Evolutionary conservation across 73 alveolate species (phyloP).

Genomic region (Paramecium tetraurelia): DNA sequence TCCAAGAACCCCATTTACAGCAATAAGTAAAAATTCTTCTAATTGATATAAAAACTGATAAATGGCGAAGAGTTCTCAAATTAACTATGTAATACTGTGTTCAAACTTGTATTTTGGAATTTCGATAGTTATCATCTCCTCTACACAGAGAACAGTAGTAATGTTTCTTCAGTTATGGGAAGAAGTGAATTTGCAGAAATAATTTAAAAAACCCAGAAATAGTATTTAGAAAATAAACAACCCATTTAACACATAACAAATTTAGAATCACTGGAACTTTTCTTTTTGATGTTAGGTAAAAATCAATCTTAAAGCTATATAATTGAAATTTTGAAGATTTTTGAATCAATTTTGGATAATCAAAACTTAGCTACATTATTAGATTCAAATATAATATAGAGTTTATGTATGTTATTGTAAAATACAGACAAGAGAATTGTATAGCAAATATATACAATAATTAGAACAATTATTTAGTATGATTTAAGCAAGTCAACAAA

Average conservation of each 20-base stretch:
- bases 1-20: not conserved
- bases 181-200: constrained; percentile 48
- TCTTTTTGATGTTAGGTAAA: not conserved
- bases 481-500: not conserved
- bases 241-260: constrained; percentile 17
- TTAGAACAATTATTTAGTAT: constrained; percentile 1
- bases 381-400: constrained; percentile 22
- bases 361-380: not conserved
- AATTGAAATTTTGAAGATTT: not conserved
- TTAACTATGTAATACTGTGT: constrained; percentile 18
- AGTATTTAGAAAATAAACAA: not conserved
- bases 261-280: not conserved
- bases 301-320: not conserved
- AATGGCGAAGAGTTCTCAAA: not conserved
- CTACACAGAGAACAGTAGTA: constrained; percentile 39
- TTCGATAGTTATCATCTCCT: constrained; percentile 15
- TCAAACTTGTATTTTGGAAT: constrained; percentile 26
- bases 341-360: constrained; percentile 18
- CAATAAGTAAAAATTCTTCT: not conserved
- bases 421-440: not conserved
- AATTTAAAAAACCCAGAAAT: not conserved
- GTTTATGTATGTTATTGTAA: not conserved
- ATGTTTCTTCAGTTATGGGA: constrained; percentile 43
- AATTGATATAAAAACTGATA: not conserved
- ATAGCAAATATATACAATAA: not conserved